Evolutionary conservation across 2,329 filamentous ascomycete species (phyloP), one percentile per base, ranked within the genome.

Genomic region (Claviceps sp.): DNA sequence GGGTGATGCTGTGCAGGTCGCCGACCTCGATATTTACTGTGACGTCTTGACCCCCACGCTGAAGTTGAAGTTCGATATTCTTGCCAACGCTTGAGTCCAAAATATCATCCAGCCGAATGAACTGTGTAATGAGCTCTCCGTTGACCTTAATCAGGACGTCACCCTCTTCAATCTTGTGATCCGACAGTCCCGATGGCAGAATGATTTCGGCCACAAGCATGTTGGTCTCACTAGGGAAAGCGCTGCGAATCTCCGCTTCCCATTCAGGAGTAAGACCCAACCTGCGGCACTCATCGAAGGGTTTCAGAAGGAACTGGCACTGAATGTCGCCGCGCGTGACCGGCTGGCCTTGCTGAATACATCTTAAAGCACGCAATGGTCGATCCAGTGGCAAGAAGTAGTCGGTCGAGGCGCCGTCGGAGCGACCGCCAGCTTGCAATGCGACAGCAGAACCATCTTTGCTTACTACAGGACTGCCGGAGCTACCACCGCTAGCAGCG

Each of bases 161-260:
- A 45, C 93, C 93, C 67, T 98, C 93, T 66, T 95, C 85, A 26
- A 98, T 79, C 67, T 94, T 91, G 51, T 77, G 74, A 62, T 95
- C 80, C 0, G 86, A 93, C 23, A 93, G 94, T 0, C 93, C 94
- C 59, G 90, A 82, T 0, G 93, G 91, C 8, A 98, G 78, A 14
- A 97, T 83, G 54, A 96, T 95, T 70, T 98, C 94, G 20, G 90
- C 91, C 13, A 96, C 91, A 29, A 98, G 79, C 88, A 98, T 90
- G 62, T 93, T 94, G 23, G 89, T 97, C 70, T 96, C 93, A 60
- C 87, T 85, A 1, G 94, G 93, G 58, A 95, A 95, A 26, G 80
- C 75, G 59, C 86, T 81, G 37, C 93, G 83, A 56, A 95, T 82
- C 52, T 84, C 82, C 39, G 86, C 84, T 71, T 98, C 93, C 83